Evolutionary conservation across 2,329 filamentous ascomycete genomes (phyloP), one percentile per base, ranked within the genome.

Genomic region (Colletotrichum navitas): DNA sequence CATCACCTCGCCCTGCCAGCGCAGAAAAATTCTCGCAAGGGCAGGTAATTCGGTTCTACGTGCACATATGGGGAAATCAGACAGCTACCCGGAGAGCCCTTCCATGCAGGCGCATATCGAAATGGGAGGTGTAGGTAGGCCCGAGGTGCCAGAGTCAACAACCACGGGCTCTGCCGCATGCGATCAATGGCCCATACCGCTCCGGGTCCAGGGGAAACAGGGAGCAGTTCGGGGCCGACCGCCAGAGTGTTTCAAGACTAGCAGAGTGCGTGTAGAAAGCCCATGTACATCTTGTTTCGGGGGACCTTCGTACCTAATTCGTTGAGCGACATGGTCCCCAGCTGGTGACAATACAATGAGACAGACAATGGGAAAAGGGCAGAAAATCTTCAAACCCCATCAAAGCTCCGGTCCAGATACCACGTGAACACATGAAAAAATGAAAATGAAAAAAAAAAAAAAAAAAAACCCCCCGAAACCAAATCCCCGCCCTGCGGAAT

Each of bases 381-480:
- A 26, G 12, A n/a, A 52, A 63, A 52, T 64, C 7, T 26, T 51
- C 51, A 32, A 65, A 43, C 18, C 32, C 52, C 49, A 43, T 51
- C 26, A 41, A 63, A 18, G 39, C 59, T 59, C 64, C 45, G 43
- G 64, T 49, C 45, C 18, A 47, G 16, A 59, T 32, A 54, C 65
- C 65, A 71, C 68, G 68, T 71, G 68, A 68, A 71, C 52, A 54
- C 52, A 63, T n/a, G n/a, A 56, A 39, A 54, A 54, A 68, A 56
- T 5, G 34, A 62, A 62, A 14, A n/a, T n/a, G 58, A 45, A 43
- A 41, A 70, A 66, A n/a, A n/a, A n/a, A n/a, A n/a, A n/a, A n/a
- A n/a, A n/a, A n/a, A n/a, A n/a, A n/a, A n/a, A n/a, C n/a, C n/a
- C n/a, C n/a, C n/a, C n/a, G n/a, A n/a, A n/a, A n/a, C n/a, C n/a